Conservation (phyloP, 345 rosid genomes). For the Stellera chamaejasme region DNA sequence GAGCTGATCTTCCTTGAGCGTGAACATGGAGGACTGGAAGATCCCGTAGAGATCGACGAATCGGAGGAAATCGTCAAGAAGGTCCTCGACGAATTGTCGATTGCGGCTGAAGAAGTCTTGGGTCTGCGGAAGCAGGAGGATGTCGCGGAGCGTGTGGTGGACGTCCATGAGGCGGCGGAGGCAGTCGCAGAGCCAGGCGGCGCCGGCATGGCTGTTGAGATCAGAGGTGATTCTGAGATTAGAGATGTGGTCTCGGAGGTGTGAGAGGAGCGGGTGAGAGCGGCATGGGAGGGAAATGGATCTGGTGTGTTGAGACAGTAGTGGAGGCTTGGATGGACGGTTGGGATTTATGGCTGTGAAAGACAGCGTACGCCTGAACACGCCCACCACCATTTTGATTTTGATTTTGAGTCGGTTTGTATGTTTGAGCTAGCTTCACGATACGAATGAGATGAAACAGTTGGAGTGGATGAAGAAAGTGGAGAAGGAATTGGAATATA, state of each 20-base stretch:
- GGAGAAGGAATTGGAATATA: background rate
- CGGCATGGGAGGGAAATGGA: slow-evolving; percentile 57
- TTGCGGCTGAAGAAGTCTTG: slow-evolving; percentile 33
- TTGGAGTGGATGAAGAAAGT: slow-evolving; percentile 5
- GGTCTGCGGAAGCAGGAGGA: slow-evolving; percentile 53
- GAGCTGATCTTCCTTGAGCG: slow-evolving; percentile 39
- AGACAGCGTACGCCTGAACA: slow-evolving; percentile 49
- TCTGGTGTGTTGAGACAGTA: slow-evolving; percentile 40
- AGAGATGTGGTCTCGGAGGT: slow-evolving; percentile 25
- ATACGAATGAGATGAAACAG: background rate
- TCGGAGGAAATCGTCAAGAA: slow-evolving; percentile 42
- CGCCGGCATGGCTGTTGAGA: slow-evolving; percentile 17
- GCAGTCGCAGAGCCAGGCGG: slow-evolving; percentile 35
- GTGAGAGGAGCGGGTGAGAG: slow-evolving; percentile 52
- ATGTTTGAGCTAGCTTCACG: no score
- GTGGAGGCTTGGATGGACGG: slow-evolving; percentile 27
- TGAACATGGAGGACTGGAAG: slow-evolving; percentile 31
- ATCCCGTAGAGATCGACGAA: slow-evolving; percentile 51
- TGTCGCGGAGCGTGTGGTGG: slow-evolving; percentile 36
- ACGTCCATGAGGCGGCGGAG: slow-evolving; percentile 27
- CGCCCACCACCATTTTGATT: slow-evolving; percentile 19
- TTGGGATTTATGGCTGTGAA: slow-evolving; percentile 37
- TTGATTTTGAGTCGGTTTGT: no score
- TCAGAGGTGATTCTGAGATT: slow-evolving; percentile 25
- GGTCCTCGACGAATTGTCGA: slow-evolving; percentile 35